Evolutionary conservation across 495 filamentous ascomycete species (phyloP).

Genomic region (Penicillium mononematosum): DNA sequence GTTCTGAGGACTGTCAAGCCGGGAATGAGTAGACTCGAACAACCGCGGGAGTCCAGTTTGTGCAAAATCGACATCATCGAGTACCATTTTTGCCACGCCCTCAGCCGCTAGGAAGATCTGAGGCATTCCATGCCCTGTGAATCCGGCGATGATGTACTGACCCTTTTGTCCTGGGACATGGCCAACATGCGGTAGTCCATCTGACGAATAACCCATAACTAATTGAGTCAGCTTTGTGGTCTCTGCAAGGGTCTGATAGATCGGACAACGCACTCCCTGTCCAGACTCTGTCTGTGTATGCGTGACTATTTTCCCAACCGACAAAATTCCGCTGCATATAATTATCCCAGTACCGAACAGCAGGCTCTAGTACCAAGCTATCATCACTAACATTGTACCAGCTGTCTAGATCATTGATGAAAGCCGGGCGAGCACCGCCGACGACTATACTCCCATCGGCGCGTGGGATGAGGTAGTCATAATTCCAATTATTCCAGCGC

Average conservation of each 20-base stretch:
- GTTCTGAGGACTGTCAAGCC: slow-evolving; percentile 29
- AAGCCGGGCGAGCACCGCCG: slow-evolving; percentile 47
- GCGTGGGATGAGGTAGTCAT: slow-evolving; percentile 53
- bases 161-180: slow-evolving; percentile 41
- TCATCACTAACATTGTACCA: slow-evolving; percentile 56
- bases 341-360: slow-evolving; percentile 44
- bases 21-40: slow-evolving; percentile 36
- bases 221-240: background rate
- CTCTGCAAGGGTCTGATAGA: background rate
- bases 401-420: slow-evolving; percentile 27
- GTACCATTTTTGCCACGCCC: slow-evolving; percentile 46
- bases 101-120: slow-evolving; percentile 47
- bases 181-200: slow-evolving; percentile 47
- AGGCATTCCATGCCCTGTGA: slow-evolving; percentile 53
- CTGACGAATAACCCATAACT: slow-evolving; percentile 44
- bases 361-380: slow-evolving; percentile 39
- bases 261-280: slow-evolving; percentile 46
- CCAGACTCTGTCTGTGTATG: slow-evolving; percentile 49
- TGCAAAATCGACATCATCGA: slow-evolving; percentile 31
- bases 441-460: slow-evolving; percentile 53
- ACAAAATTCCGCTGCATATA: slow-evolving; percentile 49
- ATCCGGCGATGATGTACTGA: slow-evolving; percentile 48
- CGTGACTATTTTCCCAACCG: slow-evolving; percentile 50
- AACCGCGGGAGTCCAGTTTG: slow-evolving; percentile 40
- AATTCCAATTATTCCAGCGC: slow-evolving; percentile 29